A percentile compares a stretch with the other conserved stretches of the same genome.
These are phyloP conservation scores for Fusarium euwallaceae DNA, from an alignment of 2,329 filamentous ascomycete species.

Conservation along the genomic window DNA sequence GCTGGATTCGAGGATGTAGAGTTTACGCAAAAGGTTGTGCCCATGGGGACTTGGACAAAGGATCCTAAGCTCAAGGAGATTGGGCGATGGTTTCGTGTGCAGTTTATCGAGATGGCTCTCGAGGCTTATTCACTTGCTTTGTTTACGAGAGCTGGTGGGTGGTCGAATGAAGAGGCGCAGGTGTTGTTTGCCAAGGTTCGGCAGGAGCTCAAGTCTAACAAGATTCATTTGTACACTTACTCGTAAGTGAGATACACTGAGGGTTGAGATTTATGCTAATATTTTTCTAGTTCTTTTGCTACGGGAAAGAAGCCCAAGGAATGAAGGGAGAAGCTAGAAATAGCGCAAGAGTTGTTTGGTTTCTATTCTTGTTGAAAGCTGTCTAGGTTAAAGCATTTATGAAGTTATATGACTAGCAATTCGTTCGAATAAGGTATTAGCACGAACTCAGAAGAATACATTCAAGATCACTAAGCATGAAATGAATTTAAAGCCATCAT, in stretches of 20 bases:
- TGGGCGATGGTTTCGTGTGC: conserved; percentile 37
- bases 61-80: conserved; percentile 55
- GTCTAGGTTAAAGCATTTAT: neutral
- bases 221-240: conserved; percentile 44
- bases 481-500: neutral
- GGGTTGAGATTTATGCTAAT: neutral
- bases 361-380: neutral
- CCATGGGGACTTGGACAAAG: conserved; percentile 57
- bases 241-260: conserved; percentile 17
- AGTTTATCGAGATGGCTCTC: conserved; percentile 39
- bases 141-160: conserved; percentile 41
- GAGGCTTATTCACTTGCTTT: conserved; percentile 42
- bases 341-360: neutral
- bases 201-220: conserved; percentile 42
- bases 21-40: conserved; percentile 49
- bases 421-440: neutral
- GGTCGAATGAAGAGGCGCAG: conserved; percentile 41
- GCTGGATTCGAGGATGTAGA: conserved; percentile 49
- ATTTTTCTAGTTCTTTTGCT: neutral
- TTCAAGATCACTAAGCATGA: neutral
- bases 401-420: neutral
- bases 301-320: neutral
- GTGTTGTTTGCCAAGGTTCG: conserved; percentile 43
- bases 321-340: neutral
- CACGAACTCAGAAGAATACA: neutral